These are phyloP conservation scores for Jatropha podagrica DNA, from an alignment of 441 rosid genomes.

Conservation along the genomic window DNA sequence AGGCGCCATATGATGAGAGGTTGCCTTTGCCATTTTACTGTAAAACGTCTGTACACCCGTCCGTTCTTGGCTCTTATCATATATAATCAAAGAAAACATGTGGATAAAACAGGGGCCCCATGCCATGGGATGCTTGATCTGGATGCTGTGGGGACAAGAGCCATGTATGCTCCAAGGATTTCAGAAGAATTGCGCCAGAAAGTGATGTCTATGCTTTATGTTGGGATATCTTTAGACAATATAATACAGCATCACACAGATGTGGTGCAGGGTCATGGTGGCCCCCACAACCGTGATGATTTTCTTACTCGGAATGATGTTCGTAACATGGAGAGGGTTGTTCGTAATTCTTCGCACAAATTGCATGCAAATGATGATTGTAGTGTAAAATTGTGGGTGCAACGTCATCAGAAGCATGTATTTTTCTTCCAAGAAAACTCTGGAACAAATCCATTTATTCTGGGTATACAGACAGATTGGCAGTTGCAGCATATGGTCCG, in stretches of 20 bases:
- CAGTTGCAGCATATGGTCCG: constrained; percentile 58
- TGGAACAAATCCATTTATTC: constrained; percentile 36
- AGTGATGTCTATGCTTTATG: constrained; percentile 52
- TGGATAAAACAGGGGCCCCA: constrained; percentile 49
- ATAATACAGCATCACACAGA: constrained; percentile 52
- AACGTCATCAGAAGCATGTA: constrained; percentile 45
- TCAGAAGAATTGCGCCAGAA: constrained; percentile 56
- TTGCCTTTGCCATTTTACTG: constrained; percentile 59
- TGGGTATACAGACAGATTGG: constrained; percentile 65
- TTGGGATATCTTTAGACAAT: constrained; percentile 51
- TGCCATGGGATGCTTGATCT: constrained; percentile 56
- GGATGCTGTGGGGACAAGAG: constrained; percentile 60
- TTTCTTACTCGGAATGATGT: constrained; percentile 55
- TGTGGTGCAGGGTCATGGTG: constrained; percentile 49
- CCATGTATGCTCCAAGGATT: constrained; percentile 59
- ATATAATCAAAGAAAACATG: constrained; percentile 56
- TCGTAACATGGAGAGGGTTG: constrained; percentile 52
- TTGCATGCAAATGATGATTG: constrained; percentile 40
- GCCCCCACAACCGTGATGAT: constrained; percentile 58
- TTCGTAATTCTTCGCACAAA: constrained; percentile 42
- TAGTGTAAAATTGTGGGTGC: constrained; percentile 50
- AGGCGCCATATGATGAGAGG: constrained; percentile 62
- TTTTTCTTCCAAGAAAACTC: constrained; percentile 48
- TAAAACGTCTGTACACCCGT: constrained; percentile 46
- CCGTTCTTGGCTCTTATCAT: constrained; percentile 51